A percentile compares a stretch with the other conserved stretches of the same genome.
These are phyloP conservation scores for Erigeron philadelphicus DNA, from an alignment of 140 eudicot species.

Conservation along the genomic window DNA sequence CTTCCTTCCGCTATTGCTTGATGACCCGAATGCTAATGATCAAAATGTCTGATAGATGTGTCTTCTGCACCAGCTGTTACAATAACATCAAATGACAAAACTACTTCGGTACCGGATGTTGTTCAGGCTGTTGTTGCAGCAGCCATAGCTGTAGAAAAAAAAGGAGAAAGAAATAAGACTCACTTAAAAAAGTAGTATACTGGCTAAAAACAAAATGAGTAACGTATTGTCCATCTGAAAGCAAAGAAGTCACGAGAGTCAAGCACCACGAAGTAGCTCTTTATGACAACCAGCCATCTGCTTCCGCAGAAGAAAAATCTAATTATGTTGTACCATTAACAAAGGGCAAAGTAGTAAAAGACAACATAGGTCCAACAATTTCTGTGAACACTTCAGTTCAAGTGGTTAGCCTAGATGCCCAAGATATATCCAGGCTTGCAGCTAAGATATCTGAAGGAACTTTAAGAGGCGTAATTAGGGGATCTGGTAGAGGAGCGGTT, in stretches of 20 bases:
- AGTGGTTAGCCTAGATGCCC: conserved; percentile 40
- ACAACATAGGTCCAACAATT: conserved; percentile 35
- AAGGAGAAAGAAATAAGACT: conserved; percentile 84
- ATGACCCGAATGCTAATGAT: too few relatives aligned
- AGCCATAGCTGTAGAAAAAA: conserved; percentile 89
- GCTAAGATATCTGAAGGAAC: conserved; percentile 52
- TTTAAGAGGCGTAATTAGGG: conserved; percentile 81
- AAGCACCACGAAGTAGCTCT: conserved; percentile 91
- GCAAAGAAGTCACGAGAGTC: conserved; percentile 94
- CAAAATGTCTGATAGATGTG: too few relatives aligned
- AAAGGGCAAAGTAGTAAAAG: conserved; percentile 43
- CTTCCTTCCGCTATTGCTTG: too few relatives aligned
- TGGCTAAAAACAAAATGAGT: conserved; percentile 96
- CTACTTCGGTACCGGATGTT: conserved; percentile 78
- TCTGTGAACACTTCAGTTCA: conserved; percentile 31
- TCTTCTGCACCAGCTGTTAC: conserved; percentile 98
- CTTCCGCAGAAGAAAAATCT: conserved; percentile 44
- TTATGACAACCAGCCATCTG: conserved; percentile 45
- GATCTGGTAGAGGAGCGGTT: conserved; percentile 70
- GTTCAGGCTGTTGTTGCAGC: conserved; percentile 97
- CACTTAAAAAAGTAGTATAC: conserved; percentile 79
- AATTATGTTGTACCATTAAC: conserved; percentile 29
- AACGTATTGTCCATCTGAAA: conserved; percentile 94
- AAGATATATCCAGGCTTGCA: conserved; percentile 49
- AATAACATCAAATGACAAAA: conserved; percentile 51